Percentiles rank a stretch among this genome's conserved stretches.
Conservation (phyloP, 169 alveolate species). For the Babesia ovata region DNA sequence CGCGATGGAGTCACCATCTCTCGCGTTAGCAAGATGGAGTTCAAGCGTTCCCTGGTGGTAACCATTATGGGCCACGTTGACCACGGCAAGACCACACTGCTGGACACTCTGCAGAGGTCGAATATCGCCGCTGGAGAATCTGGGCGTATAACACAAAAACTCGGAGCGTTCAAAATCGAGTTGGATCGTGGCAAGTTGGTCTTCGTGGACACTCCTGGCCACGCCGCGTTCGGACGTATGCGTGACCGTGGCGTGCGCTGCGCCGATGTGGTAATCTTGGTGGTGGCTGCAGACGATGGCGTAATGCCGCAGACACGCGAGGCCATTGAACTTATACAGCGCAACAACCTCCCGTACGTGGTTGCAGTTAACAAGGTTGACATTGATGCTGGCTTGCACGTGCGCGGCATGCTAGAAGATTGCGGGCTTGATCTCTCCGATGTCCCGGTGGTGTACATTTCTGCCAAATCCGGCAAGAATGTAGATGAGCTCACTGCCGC, state of each 20-base stretch:
- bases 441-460: slow-evolving; percentile 83
- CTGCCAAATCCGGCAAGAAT: slow-evolving; percentile 83
- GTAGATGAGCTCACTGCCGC: slow-evolving; percentile 77
- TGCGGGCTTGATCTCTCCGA: slow-evolving; percentile 17
- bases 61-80: slow-evolving; percentile 97
- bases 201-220: slow-evolving; percentile 96
- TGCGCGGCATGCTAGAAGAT: slow-evolving; percentile 20
- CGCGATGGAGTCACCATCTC: slow-evolving; percentile 67
- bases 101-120: slow-evolving; percentile 78
- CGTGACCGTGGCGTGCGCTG: slow-evolving; percentile 91
- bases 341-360: slow-evolving; percentile 77
- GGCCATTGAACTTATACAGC: slow-evolving; percentile 81
- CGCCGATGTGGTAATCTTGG: slow-evolving; percentile 92
- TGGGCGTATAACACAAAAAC: slow-evolving; percentile 92
- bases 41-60: slow-evolving; percentile 88
- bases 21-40: slow-evolving; percentile 81
- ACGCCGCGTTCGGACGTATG: slow-evolving; percentile 90
- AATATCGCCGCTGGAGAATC: slow-evolving; percentile 82
- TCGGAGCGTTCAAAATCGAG: slow-evolving; percentile 90
- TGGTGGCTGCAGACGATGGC: slow-evolving; percentile 94
- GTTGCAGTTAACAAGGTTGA: slow-evolving; percentile 92
- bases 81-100: slow-evolving; percentile 95
- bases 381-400: slow-evolving; percentile 70
- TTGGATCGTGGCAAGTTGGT: slow-evolving; percentile 78
- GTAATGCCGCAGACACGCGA: slow-evolving; percentile 93